These are phyloP conservation scores for Neurospora sp. DNA, from an alignment of 495 filamentous ascomycete species.

Conservation along the genomic window DNA sequence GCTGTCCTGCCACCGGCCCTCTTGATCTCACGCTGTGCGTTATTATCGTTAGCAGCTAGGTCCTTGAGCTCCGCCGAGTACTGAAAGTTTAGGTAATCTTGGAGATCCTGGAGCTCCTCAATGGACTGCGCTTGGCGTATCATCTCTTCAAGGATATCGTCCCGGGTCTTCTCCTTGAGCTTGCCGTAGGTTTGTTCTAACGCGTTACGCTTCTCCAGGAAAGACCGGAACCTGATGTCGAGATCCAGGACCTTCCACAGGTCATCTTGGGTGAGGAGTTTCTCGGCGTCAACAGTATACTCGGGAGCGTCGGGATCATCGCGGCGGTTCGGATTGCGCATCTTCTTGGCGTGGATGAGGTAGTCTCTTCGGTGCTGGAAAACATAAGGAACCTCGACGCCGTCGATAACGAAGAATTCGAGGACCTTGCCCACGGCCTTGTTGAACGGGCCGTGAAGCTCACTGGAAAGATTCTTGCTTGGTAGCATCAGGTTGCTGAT, in stretches of 20 bases:
- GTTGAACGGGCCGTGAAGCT: conserved; percentile 72
- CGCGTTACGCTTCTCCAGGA: conserved; percentile 79
- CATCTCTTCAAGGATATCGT: conserved; percentile 68
- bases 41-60: conserved; percentile 48
- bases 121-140: conserved; percentile 63
- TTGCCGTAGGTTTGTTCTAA: conserved; percentile 69
- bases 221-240: conserved; percentile 85
- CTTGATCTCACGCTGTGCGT: conserved; percentile 39
- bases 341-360: conserved; percentile 81
- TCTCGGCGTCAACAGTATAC: conserved; percentile 70
- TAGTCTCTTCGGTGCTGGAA: conserved; percentile 98
- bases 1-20: conserved; percentile 68
- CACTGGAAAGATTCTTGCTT: conserved; percentile 59
- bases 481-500: conserved; percentile 81
- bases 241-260: conserved; percentile 90
- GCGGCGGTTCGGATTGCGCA: conserved; percentile 45
- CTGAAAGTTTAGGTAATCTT: conserved; percentile 94
- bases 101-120: conserved; percentile 91
- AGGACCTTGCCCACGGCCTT: conserved; percentile 85
- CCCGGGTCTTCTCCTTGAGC: conserved; percentile 47
- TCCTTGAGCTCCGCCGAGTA: conserved; percentile 79
- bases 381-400: conserved; percentile 91
- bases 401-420: conserved; percentile 85
- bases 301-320: conserved; percentile 52
- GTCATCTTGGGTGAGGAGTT: conserved; percentile 83